Conservation (phyloP, 2,329 filamentous ascomycete genomes). For the Alternaria metachromatica region DNA sequence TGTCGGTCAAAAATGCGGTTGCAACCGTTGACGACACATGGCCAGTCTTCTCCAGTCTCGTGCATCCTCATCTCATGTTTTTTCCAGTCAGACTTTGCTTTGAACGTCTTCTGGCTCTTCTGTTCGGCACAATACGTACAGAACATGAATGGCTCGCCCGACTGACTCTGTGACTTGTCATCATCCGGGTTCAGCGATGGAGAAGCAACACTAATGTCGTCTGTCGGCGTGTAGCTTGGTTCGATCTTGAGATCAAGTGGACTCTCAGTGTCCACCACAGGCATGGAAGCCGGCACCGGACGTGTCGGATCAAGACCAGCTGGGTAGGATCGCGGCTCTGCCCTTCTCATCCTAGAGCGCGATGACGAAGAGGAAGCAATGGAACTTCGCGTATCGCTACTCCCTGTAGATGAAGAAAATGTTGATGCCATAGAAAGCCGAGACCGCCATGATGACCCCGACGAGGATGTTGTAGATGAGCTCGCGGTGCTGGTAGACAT, state of each 20-base stretch:
- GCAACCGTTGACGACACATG: constrained; percentile 43
- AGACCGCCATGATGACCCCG: constrained; percentile 42
- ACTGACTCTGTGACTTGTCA: constrained; percentile 30
- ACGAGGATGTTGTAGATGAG: constrained; percentile 39
- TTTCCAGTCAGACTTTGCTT: constrained; percentile 50
- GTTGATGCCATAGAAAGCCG: constrained; percentile 43
- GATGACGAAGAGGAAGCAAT: constrained; percentile 41
- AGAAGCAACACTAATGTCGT: constrained; percentile 41
- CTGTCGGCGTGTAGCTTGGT: constrained; percentile 39
- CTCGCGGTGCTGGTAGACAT: constrained; percentile 40
- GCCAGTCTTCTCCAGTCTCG: constrained; percentile 50
- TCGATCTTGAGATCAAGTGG: constrained; percentile 41
- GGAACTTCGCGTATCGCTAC: constrained; percentile 39
- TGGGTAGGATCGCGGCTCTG: constrained; percentile 46
- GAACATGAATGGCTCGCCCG: constrained; percentile 47
- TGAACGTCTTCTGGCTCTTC: constrained; percentile 46
- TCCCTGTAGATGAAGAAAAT: constrained; percentile 38
- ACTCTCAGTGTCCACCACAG: constrained; percentile 41
- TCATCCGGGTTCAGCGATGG: constrained; percentile 27
- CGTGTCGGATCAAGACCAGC: constrained; percentile 42
- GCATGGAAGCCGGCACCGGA: constrained; percentile 38
- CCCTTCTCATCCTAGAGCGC: constrained; percentile 35
- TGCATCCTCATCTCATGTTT: constrained; percentile 50
- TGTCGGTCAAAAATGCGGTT: constrained; percentile 46
- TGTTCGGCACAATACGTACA: constrained; percentile 48